A percentile compares a stretch with the other conserved stretches of the same genome.
These are phyloP conservation scores for Teunomyces panamensis DNA, from an alignment of 805 yeast genomes.

Conservation along the genomic window DNA sequence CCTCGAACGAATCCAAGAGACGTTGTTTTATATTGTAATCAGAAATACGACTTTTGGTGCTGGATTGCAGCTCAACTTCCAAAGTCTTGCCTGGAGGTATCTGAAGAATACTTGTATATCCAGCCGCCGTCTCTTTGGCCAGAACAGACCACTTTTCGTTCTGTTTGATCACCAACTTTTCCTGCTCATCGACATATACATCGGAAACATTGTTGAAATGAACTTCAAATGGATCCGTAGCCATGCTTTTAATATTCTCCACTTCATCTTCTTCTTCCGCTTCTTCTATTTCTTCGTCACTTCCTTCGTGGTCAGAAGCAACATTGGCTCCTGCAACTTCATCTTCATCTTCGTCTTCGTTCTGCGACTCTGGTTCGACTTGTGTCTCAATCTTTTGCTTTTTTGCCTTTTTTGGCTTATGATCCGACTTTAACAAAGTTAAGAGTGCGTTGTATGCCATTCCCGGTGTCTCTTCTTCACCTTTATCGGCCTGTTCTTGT, in stretches of 20 bases:
- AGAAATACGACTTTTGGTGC: slow-evolving; percentile 4
- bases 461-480: slow-evolving; percentile 24
- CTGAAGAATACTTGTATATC: slow-evolving; percentile 34
- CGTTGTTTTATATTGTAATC: slow-evolving; percentile 25
- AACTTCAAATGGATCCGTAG: slow-evolving; percentile 67
- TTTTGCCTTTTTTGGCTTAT: slow-evolving; percentile 15
- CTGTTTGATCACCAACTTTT: slow-evolving; percentile 14
- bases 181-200: slow-evolving; percentile 26
- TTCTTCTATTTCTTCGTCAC: slow-evolving; percentile 20
- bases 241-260: slow-evolving; percentile 37
- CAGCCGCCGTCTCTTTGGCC: slow-evolving; percentile 14
- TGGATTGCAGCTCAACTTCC: slow-evolving; percentile 4
- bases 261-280: slow-evolving; percentile 22
- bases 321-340: slow-evolving; percentile 28
- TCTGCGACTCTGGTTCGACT: slow-evolving; percentile 3
- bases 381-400: slow-evolving; percentile 8
- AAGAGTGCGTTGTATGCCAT: slow-evolving; percentile 66
- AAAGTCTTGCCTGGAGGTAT: slow-evolving; percentile 27
- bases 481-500: slow-evolving; percentile 15
- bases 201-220: slow-evolving; percentile 64
- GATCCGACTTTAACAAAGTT: slow-evolving; percentile 55
- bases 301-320: slow-evolving; percentile 17
- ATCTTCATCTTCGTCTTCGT: slow-evolving; percentile 10
- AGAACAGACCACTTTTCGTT: slow-evolving; percentile 27
- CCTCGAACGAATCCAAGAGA: slow-evolving; percentile 19